Base-by-base conservation (phyloP, 23 red algal species). In the Gracilaria vermiculophylla region DNA sequence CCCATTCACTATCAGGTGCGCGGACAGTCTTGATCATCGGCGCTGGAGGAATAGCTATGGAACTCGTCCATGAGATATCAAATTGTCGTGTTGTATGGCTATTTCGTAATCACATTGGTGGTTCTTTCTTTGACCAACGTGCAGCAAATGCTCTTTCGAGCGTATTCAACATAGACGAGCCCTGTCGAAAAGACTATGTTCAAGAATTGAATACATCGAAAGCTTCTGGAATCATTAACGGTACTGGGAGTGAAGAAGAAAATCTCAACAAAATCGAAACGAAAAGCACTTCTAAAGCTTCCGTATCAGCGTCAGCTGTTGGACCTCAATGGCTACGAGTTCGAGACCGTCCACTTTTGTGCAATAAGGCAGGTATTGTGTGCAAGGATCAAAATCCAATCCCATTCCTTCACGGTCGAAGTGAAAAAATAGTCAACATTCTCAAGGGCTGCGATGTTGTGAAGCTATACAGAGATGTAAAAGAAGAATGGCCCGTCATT, bases 31-130 rank as follows among this genome's bases (percentile, higher is more conserved):
- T 81, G 56, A 53, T 98, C 40, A 61, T 98, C 19, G 96, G 96
- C 5, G 94, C 89, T 36, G 96, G 96, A 17, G 92, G 96, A 33
- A 98, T 98, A 82, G 96, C 80, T 11, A 78, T 98, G 81, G 96
- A 98, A 76, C 43, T 98, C 65, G 96, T 89, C 11, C 85, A 94
- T 69, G 96, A 56, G 1, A 72, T 92, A 53, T 27, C 53, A 31
- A 71, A 60, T 11, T 87, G 86, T 53, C 62, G 84, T 19, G 86
- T 98, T 25, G 66, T 87, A 56, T 98, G 96, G 96, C 53, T 98
- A 21, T 55, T 92, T 47, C 71, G 88, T 24, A 91, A 91, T 12
- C 83, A 88, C 49, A 47, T 98, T 50, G 96, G 96, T 11, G 54
- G 85, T 80, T 58, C 78, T 1, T 94, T 98, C 43, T 94, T 98